Base-by-base conservation (phyloP, 1,284 basidiomycete genomes). In the Papiliotrema fonsecae region DNA sequence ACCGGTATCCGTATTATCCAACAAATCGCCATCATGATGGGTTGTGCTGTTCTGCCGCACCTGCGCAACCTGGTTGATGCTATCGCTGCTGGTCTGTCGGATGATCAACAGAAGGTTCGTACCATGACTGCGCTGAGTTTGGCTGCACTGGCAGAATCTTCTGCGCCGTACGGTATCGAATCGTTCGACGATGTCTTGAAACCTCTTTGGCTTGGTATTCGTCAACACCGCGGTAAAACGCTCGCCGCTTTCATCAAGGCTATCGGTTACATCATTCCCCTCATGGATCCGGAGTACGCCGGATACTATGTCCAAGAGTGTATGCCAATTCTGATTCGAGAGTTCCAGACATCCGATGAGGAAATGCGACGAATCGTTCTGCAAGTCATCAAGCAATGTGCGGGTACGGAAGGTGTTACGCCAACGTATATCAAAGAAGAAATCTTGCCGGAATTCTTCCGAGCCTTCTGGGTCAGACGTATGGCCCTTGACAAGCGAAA, bases 301-400 rank as follows among this genome's bases (percentile, higher is more conserved):
- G 92, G 89, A 22, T 97, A 97, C 76, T 97, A 97, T 69, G 96
- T 92, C 44, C 92, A 91, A 74, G 92, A 96, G 79, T 90, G 93
- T 56, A 94, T 92, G 46, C 88, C 96, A 52, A 96, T 97, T 69
- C 84, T 98, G 52, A 98, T 98, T 56, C 89, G 96, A 69, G 96
- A 98, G 77, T 99, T 98, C 78, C 93, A 96, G 73, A 97, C 91
- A 6, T 96, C 94, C 9, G 96, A 98, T 71, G 96, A 98, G 74
- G 96, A 98, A 78, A 98, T 99, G 96, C 96, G 97, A 79, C 96
- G 97, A 79, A 98, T 98, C 61, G 94, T 99, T 3, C 77, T 98
- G 45, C 97, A 98, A 73, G 96, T 98, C 47, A 93, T 98, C 66
- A 96, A 97, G 76, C 94, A 99, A 72, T 98, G 96, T 68, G 90